phyloP scores from a whole-genome alignment of 2,329 filamentous ascomycete species.

The Ceratocystis smalleyi region DNA sequence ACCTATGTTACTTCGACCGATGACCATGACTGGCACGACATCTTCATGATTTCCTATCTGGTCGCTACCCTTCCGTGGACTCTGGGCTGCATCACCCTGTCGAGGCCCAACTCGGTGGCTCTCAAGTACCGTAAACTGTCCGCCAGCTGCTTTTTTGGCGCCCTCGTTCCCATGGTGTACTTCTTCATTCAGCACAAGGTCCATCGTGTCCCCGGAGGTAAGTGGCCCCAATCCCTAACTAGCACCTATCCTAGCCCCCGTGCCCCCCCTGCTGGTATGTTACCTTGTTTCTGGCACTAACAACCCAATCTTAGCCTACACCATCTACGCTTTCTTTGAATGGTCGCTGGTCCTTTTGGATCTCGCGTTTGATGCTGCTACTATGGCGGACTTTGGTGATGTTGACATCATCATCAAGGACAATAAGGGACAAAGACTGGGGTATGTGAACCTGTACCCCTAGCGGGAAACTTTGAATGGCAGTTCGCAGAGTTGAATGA shows the following conservation, averaged over 20 bases:
- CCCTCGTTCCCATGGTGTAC: conserved; percentile 78
- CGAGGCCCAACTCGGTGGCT: conserved; percentile 66
- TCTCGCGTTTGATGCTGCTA: conserved; percentile 90
- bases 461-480: conserved; percentile 26
- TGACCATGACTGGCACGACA: conserved; percentile 96
- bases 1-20: conserved; percentile 97
- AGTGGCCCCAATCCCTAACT: conserved; percentile 22
- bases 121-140: conserved; percentile 81
- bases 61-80: conserved; percentile 94
- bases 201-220: conserved; percentile 83
- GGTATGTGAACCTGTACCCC: conserved; percentile 96
- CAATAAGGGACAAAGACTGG: conserved; percentile 79
- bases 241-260: background rate
- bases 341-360: conserved; percentile 92
- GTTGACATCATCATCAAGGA: conserved; percentile 83
- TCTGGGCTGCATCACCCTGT: conserved; percentile 71
- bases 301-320: conserved; percentile 54
- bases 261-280: background rate
- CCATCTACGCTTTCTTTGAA: conserved; percentile 93
- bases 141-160: conserved; percentile 73
- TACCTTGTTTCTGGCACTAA: conserved; percentile 15
- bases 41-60: conserved; percentile 98
- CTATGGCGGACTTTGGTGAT: conserved; percentile 74
- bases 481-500: conserved; percentile 18
- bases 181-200: conserved; percentile 99